Percentiles rank a stretch among this genome's conserved stretches.
These are phyloP conservation scores for Comarum palustre DNA, from an alignment of 306 rosid genomes.

Conservation along the genomic window DNA sequence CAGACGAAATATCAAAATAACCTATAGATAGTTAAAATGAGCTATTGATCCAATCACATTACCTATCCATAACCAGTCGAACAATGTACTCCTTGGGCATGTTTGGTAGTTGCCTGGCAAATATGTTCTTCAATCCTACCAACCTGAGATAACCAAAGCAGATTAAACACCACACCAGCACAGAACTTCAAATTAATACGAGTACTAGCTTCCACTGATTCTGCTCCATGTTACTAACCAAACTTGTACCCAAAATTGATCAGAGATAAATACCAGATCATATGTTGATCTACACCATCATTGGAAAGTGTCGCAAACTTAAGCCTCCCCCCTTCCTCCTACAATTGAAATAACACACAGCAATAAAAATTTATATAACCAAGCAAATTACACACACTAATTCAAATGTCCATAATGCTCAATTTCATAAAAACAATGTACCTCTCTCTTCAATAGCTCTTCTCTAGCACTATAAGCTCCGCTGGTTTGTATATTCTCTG, in stretches of 20 bases:
- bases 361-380: background rate
- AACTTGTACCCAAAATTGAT: background rate
- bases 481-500: constrained; percentile 89
- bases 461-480: constrained; percentile 96
- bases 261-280: constrained; percentile 74
- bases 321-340: constrained; percentile 93
- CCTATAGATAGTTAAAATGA: background rate
- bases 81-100: constrained; percentile 99
- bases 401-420: background rate
- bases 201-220: no score
- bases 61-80: constrained; percentile 99
- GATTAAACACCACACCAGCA: constrained; percentile 20
- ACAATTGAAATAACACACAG: constrained; percentile 10
- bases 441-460: constrained; percentile 83
- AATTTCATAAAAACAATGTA: background rate
- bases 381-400: background rate
- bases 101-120: constrained; percentile 90
- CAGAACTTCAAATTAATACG: no score
- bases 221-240: no score
- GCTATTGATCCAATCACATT: constrained; percentile 14
- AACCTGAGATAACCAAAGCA: constrained; percentile 48
- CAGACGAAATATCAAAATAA: background rate
- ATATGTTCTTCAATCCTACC: constrained; percentile 94
- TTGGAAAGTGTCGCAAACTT: constrained; percentile 72
- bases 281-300: constrained; percentile 83